Evolutionary conservation across 352 stramenopile genomes (phyloP).

Genomic region (Phytophthora tentaculata): DNA sequence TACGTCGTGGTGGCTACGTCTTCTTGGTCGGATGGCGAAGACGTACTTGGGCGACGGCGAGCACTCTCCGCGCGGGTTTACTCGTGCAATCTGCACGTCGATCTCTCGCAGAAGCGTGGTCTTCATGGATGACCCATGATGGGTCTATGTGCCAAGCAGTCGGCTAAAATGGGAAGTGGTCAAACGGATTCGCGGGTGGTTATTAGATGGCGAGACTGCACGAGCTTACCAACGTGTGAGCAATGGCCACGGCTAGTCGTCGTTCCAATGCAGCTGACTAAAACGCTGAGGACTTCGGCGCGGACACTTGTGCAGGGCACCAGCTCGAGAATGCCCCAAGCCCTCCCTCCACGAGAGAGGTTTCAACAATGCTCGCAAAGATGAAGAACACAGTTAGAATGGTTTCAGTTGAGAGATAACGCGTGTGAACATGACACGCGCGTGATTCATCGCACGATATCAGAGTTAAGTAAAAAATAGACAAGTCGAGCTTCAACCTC

Average conservation of each 20-base stretch:
- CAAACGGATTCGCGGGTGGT: constrained; percentile 1
- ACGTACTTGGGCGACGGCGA: constrained; percentile 53
- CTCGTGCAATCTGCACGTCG: constrained; percentile 49
- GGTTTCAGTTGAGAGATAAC: not conserved
- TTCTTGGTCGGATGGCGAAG: constrained; percentile 45
- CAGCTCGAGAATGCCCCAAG: not conserved
- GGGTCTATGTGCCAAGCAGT: constrained; percentile 13
- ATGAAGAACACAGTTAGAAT: no score
- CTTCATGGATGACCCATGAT: constrained; percentile 29
- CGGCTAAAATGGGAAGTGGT: constrained; percentile 18
- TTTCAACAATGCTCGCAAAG: no score
- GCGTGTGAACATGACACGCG: no score
- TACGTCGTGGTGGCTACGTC: constrained; percentile 12
- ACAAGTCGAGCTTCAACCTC: no score
- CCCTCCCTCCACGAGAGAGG: not conserved
- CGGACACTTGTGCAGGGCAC: not conserved
- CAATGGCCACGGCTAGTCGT: not conserved
- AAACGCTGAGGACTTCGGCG: not conserved
- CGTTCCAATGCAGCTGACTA: constrained; percentile 17
- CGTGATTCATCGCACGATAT: constrained; percentile 3
- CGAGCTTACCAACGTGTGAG: not conserved
- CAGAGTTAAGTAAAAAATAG: not conserved
- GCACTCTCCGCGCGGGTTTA: constrained; percentile 27
- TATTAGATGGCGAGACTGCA: no score
- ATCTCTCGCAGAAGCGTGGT: constrained; percentile 58